phyloP scores from a whole-genome alignment of 2,329 filamentous ascomycete species.

The Venturia oleaginea region DNA sequence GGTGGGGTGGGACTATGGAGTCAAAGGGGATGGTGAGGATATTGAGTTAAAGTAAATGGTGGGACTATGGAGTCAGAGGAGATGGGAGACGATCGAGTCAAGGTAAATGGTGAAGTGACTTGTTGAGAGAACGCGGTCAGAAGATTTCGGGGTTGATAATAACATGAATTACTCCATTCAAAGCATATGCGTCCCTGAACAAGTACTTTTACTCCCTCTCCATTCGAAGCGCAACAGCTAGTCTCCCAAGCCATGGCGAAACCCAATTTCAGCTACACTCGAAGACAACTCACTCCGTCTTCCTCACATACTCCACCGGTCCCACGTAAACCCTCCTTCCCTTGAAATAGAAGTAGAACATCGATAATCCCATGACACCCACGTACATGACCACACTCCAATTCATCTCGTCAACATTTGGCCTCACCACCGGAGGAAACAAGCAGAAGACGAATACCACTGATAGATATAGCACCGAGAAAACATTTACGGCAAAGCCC shows the following conservation, averaged over 20 bases:
- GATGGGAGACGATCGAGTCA: too few species aligned
- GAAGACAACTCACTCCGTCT: background rate
- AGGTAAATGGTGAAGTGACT: too few species aligned
- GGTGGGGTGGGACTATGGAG: background rate
- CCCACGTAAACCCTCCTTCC: conserved; percentile 34
- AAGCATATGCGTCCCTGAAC: background rate
- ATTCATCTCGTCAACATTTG: conserved; percentile 35
- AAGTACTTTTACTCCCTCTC: background rate
- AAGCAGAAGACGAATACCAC: conserved; percentile 36
- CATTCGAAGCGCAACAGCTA: background rate
- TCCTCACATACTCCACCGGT: conserved; percentile 18
- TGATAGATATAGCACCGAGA: conserved; percentile 31
- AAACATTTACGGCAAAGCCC: conserved; percentile 35
- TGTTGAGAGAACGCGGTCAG: background rate
- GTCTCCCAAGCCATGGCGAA: background rate
- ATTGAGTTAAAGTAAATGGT: too few species aligned
- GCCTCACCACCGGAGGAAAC: conserved; percentile 31
- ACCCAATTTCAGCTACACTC: background rate
- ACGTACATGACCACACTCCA: conserved; percentile 40
- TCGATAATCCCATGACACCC: conserved; percentile 34
- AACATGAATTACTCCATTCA: background rate
- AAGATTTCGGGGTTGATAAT: background rate
- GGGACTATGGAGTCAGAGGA: too few species aligned
- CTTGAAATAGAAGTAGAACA: conserved; percentile 33
- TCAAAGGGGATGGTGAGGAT: too few species aligned